A percentile compares a stretch with the other conserved stretches of the same genome.
Conservation (phyloP, 2,329 filamentous ascomycete genomes). For the Fusarium phyllophilum region DNA sequence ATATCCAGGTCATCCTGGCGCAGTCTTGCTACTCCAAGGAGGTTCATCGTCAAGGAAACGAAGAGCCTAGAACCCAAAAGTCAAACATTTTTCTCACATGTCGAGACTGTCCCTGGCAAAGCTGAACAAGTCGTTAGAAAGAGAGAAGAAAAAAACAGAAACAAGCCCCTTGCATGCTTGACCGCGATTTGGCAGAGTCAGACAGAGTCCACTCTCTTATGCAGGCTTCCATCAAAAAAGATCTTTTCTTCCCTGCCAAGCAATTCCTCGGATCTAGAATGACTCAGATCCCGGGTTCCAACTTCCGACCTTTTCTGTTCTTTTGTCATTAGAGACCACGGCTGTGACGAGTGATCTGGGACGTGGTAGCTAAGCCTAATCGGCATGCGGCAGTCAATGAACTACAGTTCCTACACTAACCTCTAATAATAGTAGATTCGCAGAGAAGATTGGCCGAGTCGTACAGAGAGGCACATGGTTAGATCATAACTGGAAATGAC, state of each 20-base stretch:
- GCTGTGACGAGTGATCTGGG: constrained; percentile 3
- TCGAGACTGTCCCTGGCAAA: constrained; percentile 7
- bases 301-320: not conserved
- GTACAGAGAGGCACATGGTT: not conserved
- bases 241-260: constrained; percentile 21
- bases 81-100: constrained; percentile 7
- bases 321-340: not conserved
- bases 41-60: not conserved
- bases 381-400: constrained; percentile 6
- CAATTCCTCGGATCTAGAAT: constrained; percentile 13
- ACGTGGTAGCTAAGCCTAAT: constrained; percentile 13
- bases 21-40: not conserved
- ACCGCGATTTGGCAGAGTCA: constrained; percentile 15
- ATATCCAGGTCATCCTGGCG: not conserved
- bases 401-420: not conserved
- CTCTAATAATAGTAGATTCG: not conserved
- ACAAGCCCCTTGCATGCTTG: constrained; percentile 20
- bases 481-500: not conserved
- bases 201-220: not conserved
- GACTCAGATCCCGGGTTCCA: constrained; percentile 20
- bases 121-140: not conserved
- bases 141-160: not conserved
- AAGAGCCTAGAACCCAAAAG: constrained; percentile 19
- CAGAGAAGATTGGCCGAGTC: not conserved
- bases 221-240: constrained; percentile 1